A percentile compares a stretch with the other conserved stretches of the same genome.
phyloP scores from a whole-genome alignment of 495 filamentous ascomycete genomes.

The Parathielavia appendiculata region DNA sequence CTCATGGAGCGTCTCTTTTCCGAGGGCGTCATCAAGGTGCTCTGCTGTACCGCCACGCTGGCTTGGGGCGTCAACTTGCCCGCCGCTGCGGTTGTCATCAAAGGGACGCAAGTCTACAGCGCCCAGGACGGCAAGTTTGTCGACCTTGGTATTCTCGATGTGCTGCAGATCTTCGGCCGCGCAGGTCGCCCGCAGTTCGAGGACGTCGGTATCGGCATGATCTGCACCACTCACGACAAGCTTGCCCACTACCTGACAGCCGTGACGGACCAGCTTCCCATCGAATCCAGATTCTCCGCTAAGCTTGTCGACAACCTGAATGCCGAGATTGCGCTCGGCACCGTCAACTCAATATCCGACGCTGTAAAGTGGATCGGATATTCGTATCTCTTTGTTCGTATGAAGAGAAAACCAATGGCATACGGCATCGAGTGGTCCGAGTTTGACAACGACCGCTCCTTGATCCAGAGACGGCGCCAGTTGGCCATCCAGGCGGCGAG shows the following conservation, averaged over 20 bases:
- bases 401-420: slow-evolving; percentile 82
- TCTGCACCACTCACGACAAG: slow-evolving; percentile 90
- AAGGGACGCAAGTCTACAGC: slow-evolving; percentile 95
- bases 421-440: slow-evolving; percentile 98
- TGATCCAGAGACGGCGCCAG: slow-evolving; percentile 75
- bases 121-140: slow-evolving; percentile 94
- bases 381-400: slow-evolving; percentile 93
- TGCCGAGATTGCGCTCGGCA: slow-evolving; percentile 88
- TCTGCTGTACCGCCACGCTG: slow-evolving; percentile 96
- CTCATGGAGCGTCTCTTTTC: slow-evolving; percentile 86
- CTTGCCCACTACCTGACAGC: slow-evolving; percentile 87
- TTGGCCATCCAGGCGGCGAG: slow-evolving; percentile 82
- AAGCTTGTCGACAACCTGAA: slow-evolving; percentile 95
- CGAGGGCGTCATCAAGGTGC: slow-evolving; percentile 84
- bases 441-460: slow-evolving; percentile 73
- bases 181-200: slow-evolving; percentile 96
- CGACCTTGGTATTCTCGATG: slow-evolving; percentile 93
- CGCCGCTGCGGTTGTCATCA: slow-evolving; percentile 94
- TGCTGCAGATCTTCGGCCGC: slow-evolving; percentile 97
- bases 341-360: slow-evolving; percentile 90
- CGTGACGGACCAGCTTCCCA: slow-evolving; percentile 91
- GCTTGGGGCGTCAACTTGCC: slow-evolving; percentile 99
- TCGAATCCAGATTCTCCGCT: slow-evolving; percentile 86
- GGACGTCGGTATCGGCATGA: slow-evolving; percentile 92
- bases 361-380: slow-evolving; percentile 96